Evolutionary conservation across 2,329 filamentous ascomycete species (phyloP), one percentile per base, ranked within the genome.

Genomic region (Fusarium ambrosium): DNA sequence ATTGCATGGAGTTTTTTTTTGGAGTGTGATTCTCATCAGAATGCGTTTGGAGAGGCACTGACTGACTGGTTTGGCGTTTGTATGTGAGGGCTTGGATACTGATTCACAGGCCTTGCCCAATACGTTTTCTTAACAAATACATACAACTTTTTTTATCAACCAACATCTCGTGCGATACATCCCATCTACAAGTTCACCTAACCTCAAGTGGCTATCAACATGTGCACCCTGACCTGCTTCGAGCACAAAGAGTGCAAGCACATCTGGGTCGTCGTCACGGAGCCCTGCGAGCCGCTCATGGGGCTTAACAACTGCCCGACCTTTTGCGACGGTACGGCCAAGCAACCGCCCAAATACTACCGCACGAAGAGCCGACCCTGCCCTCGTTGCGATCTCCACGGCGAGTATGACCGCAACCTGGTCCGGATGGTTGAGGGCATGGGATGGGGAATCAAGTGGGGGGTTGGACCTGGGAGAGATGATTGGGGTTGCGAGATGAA

Each of bases 181-280:
- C 20, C 13, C 29, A 55, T 2, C 16, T 4, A 2, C 29, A 55
- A 16, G 7, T 8, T 8, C 10, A 4, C 6, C 18, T 10, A 41
- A 60, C 22, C 53, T 14, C 62, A 29, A 34, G 3, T 18, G 14
- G 22, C 22, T 10, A n/a, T 48, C 34, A 41, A 72, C 3, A 89
- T 90, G 88, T 90, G 88, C 79, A 73, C 77, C 20, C 83, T 86
- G n/a, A 84, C 81, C 29, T 86, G 87, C 79, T 88, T 85, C 80
- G 82, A 83, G 68, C 86, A 88, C 79, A 85, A 84, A 60, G 75
- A 73, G 68, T 90, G 89, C 84, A 81, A 82, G 13, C 89, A 89
- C 82, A 84, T 83, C 74, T 91, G 89, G 89, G 83, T 87, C 48
- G 78, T 85, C 69, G 83, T 90, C 76, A 80, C 79, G 4, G 71